Conservation (phyloP, 495 filamentous ascomycete genomes). For the Podospora didyma region DNA sequence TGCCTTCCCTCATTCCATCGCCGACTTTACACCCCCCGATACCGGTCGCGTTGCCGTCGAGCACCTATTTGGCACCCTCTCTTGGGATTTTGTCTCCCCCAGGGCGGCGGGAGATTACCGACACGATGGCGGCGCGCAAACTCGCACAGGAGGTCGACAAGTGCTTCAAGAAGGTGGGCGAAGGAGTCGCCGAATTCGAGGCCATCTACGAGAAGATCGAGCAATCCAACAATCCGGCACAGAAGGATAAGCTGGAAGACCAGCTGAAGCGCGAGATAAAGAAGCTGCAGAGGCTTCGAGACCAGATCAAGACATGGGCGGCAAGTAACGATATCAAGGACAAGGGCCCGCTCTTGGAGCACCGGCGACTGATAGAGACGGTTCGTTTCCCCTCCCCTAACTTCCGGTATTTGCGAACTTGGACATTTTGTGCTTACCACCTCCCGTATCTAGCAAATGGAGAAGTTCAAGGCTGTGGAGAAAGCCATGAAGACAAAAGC, state of each 20-base stretch:
- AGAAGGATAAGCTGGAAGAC: constrained; percentile 97
- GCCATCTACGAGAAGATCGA: constrained; percentile 94
- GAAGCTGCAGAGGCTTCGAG: constrained; percentile 93
- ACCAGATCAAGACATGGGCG: constrained; percentile 99
- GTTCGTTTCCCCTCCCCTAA: constrained; percentile 44
- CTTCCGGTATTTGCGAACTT: constrained; percentile 11
- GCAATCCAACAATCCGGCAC: constrained; percentile 81
- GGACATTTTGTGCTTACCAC: constrained; percentile 2
- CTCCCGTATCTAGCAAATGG: constrained; percentile 80
- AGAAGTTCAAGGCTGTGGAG: constrained; percentile 99
- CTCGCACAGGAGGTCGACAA: constrained; percentile 95
- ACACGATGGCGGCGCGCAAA: constrained; percentile 86
- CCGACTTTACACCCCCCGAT: neutral
- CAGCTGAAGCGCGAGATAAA: constrained; percentile 98
- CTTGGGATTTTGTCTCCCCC: neutral
- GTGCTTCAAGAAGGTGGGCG: constrained; percentile 94
- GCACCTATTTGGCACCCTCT: neutral
- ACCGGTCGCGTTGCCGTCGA: neutral
- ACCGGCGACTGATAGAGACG: constrained; percentile 92
- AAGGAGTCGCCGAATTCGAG: constrained; percentile 91
- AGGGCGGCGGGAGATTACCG: constrained; percentile 8
- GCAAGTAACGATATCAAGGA: constrained; percentile 98
- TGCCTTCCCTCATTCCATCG: neutral
- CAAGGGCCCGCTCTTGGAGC: constrained; percentile 88
- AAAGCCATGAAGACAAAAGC: constrained; percentile 99